These are phyloP conservation scores for Phaeosphaeria sp. DNA, from an alignment of 2,329 filamentous ascomycete species.

Conservation along the genomic window DNA sequence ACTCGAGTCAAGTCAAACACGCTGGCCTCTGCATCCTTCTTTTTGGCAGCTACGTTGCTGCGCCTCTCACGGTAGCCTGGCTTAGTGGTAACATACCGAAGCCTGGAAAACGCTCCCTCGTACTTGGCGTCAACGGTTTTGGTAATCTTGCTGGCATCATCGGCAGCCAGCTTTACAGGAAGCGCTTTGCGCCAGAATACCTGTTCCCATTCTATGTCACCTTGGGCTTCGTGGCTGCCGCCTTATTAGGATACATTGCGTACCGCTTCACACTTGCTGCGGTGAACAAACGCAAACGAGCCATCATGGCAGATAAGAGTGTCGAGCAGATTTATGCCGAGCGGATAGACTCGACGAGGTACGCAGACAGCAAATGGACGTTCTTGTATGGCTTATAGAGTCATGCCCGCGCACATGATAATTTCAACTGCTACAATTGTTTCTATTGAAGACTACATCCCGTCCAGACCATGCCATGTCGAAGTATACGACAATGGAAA, in stretches of 20 bases:
- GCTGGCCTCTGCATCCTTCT: conserved; percentile 30
- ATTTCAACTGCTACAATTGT: background rate
- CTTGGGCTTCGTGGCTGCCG: conserved; percentile 28
- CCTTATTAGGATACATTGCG: conserved; percentile 23
- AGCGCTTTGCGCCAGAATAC: conserved; percentile 24
- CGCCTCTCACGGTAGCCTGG: conserved; percentile 32
- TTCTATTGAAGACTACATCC: background rate
- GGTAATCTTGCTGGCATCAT: conserved; percentile 35
- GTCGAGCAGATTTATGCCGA: conserved; percentile 24
- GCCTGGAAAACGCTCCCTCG: conserved; percentile 27
- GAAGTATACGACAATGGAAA: too few relatives aligned
- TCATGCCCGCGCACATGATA: background rate
- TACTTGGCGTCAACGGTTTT: conserved; percentile 29
- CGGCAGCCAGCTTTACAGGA: conserved; percentile 25
- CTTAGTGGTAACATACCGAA: conserved; percentile 29
- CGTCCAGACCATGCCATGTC: too few relatives aligned
- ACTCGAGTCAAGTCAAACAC: conserved; percentile 14
- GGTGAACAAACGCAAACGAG: conserved; percentile 20
- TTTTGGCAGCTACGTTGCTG: conserved; percentile 29
- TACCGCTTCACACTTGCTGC: conserved; percentile 25
- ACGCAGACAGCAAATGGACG: conserved; percentile 32
- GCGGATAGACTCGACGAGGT: conserved; percentile 19
- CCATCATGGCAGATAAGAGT: conserved; percentile 14
- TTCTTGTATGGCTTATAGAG: conserved; percentile 31
- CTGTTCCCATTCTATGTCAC: conserved; percentile 27